A percentile compares a stretch with the other conserved stretches of the same genome.
Evolutionary conservation across 106 monocot species (phyloP).

Genomic region (Vanilla planifolia): DNA sequence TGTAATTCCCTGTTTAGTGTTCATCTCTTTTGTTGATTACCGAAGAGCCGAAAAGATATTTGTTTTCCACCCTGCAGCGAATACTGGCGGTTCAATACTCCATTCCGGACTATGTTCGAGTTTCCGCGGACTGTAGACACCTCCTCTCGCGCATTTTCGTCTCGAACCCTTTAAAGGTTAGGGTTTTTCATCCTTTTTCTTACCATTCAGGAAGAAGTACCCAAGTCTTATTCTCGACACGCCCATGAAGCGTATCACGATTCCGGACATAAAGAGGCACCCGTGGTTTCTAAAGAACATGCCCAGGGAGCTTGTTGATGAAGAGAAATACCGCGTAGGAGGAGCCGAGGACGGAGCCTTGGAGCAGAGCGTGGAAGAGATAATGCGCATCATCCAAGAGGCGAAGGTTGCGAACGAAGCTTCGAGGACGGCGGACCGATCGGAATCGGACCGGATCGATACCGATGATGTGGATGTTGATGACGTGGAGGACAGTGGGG

Average conservation of each 20-base stretch:
- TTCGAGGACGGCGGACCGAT: constrained; percentile 5
- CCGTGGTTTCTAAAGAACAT: constrained; percentile 89
- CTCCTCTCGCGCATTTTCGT: constrained; percentile 88
- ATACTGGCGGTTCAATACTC: constrained; percentile 73
- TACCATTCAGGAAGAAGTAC: neutral
- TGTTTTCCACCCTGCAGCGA: constrained; percentile 47
- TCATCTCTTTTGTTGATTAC: neutral
- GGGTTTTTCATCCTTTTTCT: neutral
- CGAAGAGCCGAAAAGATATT: neutral
- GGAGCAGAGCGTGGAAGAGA: constrained; percentile 49
- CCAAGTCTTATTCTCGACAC: neutral
- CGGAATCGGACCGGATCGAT: constrained; percentile 10
- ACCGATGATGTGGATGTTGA: constrained; percentile 13
- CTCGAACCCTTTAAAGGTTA: constrained; percentile 65
- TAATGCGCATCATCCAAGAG: constrained; percentile 57
- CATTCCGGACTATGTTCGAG: constrained; percentile 73
- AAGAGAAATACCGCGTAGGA: constrained; percentile 19
- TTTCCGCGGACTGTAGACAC: constrained; percentile 63
- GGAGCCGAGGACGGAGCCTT: neutral
- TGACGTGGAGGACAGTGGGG: constrained; percentile 22
- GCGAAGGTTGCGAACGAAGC: constrained; percentile 30
- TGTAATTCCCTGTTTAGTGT: constrained; percentile 38
- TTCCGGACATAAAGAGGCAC: constrained; percentile 68
- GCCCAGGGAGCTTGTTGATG: constrained; percentile 47
- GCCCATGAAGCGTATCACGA: constrained; percentile 76